Evolutionary conservation across 2,329 filamentous ascomycete species (phyloP), one percentile per base, ranked within the genome.

Genomic region (Colletotrichum sp.): DNA sequence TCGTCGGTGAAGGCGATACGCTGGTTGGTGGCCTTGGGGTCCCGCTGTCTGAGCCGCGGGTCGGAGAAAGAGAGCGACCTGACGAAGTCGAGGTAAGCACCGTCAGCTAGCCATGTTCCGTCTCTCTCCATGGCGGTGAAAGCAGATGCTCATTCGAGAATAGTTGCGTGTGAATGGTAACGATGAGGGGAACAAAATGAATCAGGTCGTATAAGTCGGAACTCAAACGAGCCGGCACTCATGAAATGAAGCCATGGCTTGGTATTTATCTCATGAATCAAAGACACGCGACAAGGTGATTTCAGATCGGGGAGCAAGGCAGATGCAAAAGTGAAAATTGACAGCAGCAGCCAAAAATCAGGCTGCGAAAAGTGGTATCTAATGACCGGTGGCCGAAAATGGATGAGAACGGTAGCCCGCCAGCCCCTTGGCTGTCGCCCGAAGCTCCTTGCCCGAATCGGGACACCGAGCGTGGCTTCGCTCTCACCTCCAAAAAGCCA

Each of bases 1-100:
- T 75, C 52, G 13, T 74, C 66, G 38, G 76, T 71, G 66, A 77
- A 80, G 6, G 78, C 66, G 21, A 78, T 74, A 30, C 71, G 70
- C 28, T 79, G 71, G 13, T 36, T 71, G 34, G 66, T 60, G 2
- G 78, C 78, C 43, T 80, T 80, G 21, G 79, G 79, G 21, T 80
- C 79, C 1, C 78, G 73, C 36, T 73, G 75, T 28, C 64, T 65
- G 1, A 80, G 77, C 5, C 79, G 75, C 8, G 79, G 78, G 43
- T 80, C 79, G 1, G 77, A 77, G 52, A 30, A 71, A 16, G 66
- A 73, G 13, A 80, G 70, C 3, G 71, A 64, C 12, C 70, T 66
- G 18, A 79, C 75, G 18, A 73, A 66, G 21, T 65, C 28, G 21
- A 70, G 73, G 58, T 80, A 80, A 5, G 13, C 52, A 4, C 74